A percentile compares a stretch with the other conserved stretches of the same genome.
Conservation (phyloP, 139 green algal genomes). For the Coccomyxa sp. region DNA sequence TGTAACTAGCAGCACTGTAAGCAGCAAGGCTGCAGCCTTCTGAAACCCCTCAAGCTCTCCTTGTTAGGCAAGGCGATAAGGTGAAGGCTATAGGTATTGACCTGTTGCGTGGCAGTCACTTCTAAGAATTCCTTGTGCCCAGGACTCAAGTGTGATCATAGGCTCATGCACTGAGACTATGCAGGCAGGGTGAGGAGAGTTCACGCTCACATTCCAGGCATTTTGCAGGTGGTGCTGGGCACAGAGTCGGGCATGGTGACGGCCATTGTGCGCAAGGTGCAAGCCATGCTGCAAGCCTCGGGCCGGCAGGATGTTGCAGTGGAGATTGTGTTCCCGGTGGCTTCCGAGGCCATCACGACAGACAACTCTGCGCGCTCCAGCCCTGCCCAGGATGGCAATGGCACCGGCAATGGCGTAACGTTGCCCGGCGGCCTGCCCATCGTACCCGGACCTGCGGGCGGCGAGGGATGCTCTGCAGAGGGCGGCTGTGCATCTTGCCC, state of each 20-base stretch:
- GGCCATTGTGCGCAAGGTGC: slow-evolving; percentile 87
- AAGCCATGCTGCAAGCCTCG: slow-evolving; percentile 51
- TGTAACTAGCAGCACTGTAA: neutral
- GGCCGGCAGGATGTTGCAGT: slow-evolving; percentile 72
- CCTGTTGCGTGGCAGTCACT: too few species aligned
- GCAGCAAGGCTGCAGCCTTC: too few species aligned
- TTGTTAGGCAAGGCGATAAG: too few species aligned
- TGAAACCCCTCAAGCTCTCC: too few species aligned
- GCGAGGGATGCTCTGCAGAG: slow-evolving; percentile 90
- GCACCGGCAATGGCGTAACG: neutral
- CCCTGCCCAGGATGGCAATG: neutral
- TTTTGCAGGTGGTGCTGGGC: slow-evolving; percentile 93
- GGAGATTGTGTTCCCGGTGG: slow-evolving; percentile 97
- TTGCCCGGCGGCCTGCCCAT: slow-evolving; percentile 65
- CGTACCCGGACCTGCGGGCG: slow-evolving; percentile 57
- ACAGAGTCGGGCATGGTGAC: slow-evolving; percentile 99
- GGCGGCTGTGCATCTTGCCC: slow-evolving; percentile 95
- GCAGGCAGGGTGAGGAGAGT: too few species aligned
- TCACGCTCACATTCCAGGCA: too few species aligned
- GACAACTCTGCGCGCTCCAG: neutral
- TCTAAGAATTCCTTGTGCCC: too few species aligned
- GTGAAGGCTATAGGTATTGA: too few species aligned
- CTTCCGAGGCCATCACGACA: slow-evolving; percentile 73
- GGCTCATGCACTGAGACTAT: too few species aligned
- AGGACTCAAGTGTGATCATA: too few species aligned